Conservation (phyloP, 108 stramenopile genomes). For the Nannochloropsis oceanica region DNA sequence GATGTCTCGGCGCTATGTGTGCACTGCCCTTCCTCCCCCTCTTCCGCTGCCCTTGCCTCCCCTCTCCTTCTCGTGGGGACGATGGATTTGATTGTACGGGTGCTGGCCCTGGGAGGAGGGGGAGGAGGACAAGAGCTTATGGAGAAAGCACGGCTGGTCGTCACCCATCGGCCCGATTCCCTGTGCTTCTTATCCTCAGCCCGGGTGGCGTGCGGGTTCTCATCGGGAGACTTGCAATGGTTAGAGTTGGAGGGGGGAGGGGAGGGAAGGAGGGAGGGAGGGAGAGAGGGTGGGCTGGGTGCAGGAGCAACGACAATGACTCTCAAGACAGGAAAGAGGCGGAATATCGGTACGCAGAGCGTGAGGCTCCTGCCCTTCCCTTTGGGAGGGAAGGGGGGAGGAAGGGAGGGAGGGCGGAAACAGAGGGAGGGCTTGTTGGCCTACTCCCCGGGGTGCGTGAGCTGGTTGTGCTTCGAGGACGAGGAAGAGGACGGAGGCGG, state of each 20-base stretch:
- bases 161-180: too few relatives aligned
- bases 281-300: background rate
- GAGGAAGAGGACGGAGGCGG: background rate
- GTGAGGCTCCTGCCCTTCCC: too few relatives aligned
- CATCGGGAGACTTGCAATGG: background rate
- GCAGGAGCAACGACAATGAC: background rate
- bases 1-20: background rate
- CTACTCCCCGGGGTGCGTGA: background rate
- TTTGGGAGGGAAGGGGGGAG: background rate
- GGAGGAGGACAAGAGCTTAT: background rate
- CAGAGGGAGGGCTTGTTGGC: background rate
- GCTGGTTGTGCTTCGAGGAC: background rate
- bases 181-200: too few relatives aligned
- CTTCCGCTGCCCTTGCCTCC: background rate
- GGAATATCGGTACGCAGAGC: background rate
- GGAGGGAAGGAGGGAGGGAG: background rate
- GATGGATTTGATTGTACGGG: background rate
- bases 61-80: background rate
- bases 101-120: background rate
- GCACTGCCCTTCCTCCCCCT: background rate
- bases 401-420: background rate
- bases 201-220: too few relatives aligned
- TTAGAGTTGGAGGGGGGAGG: background rate
- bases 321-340: background rate
- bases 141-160: background rate